Evolutionary conservation across 768 basidiomycete genomes (phyloP).

Genomic region (Sarcomyxa edulis): DNA sequence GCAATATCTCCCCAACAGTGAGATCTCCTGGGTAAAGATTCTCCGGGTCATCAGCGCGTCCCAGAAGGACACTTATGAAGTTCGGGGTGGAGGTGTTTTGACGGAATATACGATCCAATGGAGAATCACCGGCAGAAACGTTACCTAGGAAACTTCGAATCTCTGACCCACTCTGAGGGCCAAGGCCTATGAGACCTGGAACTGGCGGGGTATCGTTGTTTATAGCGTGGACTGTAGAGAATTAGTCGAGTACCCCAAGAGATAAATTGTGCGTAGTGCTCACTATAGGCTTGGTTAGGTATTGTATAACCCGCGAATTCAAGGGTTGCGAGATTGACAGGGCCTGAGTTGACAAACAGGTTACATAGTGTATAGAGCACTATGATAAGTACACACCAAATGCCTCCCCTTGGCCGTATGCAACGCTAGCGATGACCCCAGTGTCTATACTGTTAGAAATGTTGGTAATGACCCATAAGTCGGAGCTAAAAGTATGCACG

Average conservation of each 20-base stretch:
- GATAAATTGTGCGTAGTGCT: not conserved
- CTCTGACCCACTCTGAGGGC: constrained; percentile 10
- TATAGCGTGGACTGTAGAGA: constrained; percentile 4
- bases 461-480: constrained; percentile 13
- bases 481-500: constrained; percentile 11
- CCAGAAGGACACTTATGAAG: constrained; percentile 14
- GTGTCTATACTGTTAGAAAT: constrained; percentile 9
- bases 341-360: constrained; percentile 2
- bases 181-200: constrained; percentile 14
- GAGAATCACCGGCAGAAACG: constrained; percentile 9
- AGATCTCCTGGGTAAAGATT: constrained; percentile 11
- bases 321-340: constrained; percentile 8
- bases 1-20: constrained; percentile 14
- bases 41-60: constrained; percentile 4
- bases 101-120: constrained; percentile 18
- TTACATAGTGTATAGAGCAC: not conserved
- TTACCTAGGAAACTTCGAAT: constrained; percentile 5
- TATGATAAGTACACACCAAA: constrained; percentile 3
- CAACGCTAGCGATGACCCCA: constrained; percentile 5
- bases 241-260: not conserved
- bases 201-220: constrained; percentile 1
- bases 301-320: constrained; percentile 11
- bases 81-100: constrained; percentile 17
- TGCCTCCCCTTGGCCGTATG: constrained; percentile 10
- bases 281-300: constrained; percentile 12